A percentile compares a stretch with the other conserved stretches of the same genome.
Conservation (phyloP, 768 basidiomycete genomes). For the Chlorophyllum brunneum region DNA sequence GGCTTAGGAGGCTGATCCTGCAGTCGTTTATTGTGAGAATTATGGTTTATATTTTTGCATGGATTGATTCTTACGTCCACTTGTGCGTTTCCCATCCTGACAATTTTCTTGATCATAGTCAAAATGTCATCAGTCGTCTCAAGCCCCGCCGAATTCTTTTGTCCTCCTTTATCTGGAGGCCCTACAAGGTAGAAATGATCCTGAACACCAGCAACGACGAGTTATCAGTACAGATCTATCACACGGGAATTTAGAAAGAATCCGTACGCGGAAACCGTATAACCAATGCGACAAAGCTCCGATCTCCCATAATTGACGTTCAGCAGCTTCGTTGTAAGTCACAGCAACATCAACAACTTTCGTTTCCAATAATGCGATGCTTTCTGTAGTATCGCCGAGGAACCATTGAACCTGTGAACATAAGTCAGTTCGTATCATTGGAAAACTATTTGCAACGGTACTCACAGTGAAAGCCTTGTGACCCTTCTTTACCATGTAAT, state of each 20-base stretch:
- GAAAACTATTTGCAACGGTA: too few species aligned
- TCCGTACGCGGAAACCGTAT: slow-evolving; percentile 44
- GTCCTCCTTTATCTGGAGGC: slow-evolving; percentile 41
- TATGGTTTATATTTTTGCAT: too few species aligned
- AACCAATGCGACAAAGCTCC: slow-evolving; percentile 28
- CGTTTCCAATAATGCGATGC: slow-evolving; percentile 35
- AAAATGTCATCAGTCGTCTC: slow-evolving; percentile 27
- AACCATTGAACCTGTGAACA: slow-evolving; percentile 59
- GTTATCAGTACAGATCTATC: background rate
- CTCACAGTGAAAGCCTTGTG: slow-evolving; percentile 30
- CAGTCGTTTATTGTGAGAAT: slow-evolving; percentile 2
- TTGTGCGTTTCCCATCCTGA: slow-evolving; percentile 39
- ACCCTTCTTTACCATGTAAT: slow-evolving; percentile 28
- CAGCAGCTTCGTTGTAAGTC: slow-evolving; percentile 52
- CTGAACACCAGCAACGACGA: slow-evolving; percentile 18
- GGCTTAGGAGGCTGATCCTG: slow-evolving; percentile 8
- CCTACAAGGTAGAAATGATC: slow-evolving; percentile 53
- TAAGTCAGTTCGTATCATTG: too few species aligned
- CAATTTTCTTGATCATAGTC: slow-evolving; percentile 46
- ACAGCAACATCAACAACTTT: slow-evolving; percentile 46
- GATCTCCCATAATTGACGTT: slow-evolving; percentile 28
- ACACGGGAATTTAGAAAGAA: too few species aligned
- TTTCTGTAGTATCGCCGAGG: slow-evolving; percentile 53
- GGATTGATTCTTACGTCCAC: slow-evolving; percentile 34
- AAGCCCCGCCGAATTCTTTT: slow-evolving; percentile 41